A percentile compares a stretch with the other conserved stretches of the same genome.
These are phyloP conservation scores for Apiotrichum laibachii DNA, from an alignment of 1,284 basidiomycete genomes.

Conservation along the genomic window DNA sequence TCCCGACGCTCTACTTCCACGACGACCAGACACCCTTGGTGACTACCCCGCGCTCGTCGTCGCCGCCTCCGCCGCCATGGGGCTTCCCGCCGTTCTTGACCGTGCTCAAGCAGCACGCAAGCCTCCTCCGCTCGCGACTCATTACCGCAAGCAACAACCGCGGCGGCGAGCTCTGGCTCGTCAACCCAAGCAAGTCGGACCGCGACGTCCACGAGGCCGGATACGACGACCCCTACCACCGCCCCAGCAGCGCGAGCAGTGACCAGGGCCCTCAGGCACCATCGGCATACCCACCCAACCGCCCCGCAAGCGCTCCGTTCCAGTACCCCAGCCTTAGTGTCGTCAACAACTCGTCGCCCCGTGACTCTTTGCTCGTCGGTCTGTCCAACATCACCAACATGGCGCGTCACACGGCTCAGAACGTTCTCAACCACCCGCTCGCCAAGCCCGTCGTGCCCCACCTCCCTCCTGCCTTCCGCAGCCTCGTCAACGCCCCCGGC, in stretches of 20 bases:
- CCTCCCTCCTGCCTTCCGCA: conserved; percentile 83
- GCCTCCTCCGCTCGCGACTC: conserved; percentile 66
- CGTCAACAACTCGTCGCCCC: conserved; percentile 31
- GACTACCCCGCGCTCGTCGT: conserved; percentile 17
- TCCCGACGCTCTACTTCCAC: conserved; percentile 90
- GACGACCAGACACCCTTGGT: conserved; percentile 76
- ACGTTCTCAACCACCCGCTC: conserved; percentile 86
- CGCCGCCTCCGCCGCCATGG: conserved; percentile 39
- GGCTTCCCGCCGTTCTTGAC: conserved; percentile 67
- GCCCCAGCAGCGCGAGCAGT: conserved; percentile 5
- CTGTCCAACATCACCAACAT: conserved; percentile 86
- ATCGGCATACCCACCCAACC: conserved; percentile 54
- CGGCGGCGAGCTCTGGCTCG: conserved; percentile 68
- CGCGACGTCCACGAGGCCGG: conserved; percentile 70
- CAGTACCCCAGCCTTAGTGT: conserved; percentile 49
- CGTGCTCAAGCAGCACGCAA: conserved; percentile 66
- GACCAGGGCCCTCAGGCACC: conserved; percentile 25
- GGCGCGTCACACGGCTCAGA: conserved; percentile 82
- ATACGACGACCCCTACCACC: conserved; percentile 25
- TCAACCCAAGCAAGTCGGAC: conserved; percentile 86
- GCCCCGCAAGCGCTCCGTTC: conserved; percentile 30
- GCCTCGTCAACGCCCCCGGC: conserved; percentile 71
- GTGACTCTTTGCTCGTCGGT: conserved; percentile 61
- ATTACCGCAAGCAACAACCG: conserved; percentile 33
- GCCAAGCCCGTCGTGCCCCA: conserved; percentile 92